A percentile compares a stretch with the other conserved stretches of the same genome.
Evolutionary conservation across 2,329 filamentous ascomycete genomes (phyloP).

Genomic region (Epichloe hybrida): DNA sequence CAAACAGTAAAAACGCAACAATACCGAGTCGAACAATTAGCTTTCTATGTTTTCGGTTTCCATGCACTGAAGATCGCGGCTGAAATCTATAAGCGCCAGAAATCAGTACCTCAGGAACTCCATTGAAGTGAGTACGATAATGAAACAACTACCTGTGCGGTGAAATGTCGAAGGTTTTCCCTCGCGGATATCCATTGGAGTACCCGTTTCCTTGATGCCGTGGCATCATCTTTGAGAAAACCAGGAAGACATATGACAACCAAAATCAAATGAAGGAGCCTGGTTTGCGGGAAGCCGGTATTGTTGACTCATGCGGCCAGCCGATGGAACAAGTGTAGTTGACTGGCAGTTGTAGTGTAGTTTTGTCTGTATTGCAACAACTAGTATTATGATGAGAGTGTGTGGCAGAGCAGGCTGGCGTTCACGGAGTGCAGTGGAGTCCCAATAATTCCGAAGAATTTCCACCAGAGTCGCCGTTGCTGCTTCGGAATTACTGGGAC

Average conservation of each 20-base stretch:
- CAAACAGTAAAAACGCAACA: constrained; percentile 41
- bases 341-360: background rate
- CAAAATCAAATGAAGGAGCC: background rate
- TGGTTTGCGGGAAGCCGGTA: background rate
- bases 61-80: constrained; percentile 60
- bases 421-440: no score
- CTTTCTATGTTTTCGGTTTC: constrained; percentile 59
- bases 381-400: background rate
- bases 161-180: constrained; percentile 72
- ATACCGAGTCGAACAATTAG: constrained; percentile 56
- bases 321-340: background rate
- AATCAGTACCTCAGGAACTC: background rate
- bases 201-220: constrained; percentile 65
- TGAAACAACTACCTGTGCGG: constrained; percentile 57
- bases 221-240: constrained; percentile 59
- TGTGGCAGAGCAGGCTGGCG: no score
- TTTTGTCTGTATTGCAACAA: background rate
- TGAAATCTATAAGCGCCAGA: constrained; percentile 42
- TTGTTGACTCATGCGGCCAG: background rate
- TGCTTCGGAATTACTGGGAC: no score
- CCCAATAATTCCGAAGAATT: no score
- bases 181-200: constrained; percentile 70
- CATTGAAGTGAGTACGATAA: background rate
- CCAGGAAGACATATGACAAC: constrained; percentile 16
- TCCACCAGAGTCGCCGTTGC: no score